Evolutionary conservation across 1,284 basidiomycete genomes (phyloP), one percentile per base, ranked within the genome.

Genomic region (Ceratobasidium theobromae): DNA sequence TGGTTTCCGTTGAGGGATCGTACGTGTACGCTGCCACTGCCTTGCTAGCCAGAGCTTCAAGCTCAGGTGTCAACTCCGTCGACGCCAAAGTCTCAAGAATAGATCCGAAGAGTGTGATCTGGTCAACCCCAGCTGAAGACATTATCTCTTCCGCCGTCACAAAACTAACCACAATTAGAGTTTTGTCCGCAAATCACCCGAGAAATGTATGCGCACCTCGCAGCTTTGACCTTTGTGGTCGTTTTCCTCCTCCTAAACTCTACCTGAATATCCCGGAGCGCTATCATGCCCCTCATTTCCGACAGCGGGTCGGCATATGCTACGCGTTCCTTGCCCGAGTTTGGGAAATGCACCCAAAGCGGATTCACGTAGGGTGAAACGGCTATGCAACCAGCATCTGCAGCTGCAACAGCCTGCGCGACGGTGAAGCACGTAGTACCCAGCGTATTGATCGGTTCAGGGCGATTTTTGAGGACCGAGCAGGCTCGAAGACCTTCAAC

Each of bases 291-390:
- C 5, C 35, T 68, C 65, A 73, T 64, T 25, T 71, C 72, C 33
- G 60, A 60, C 5, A 72, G 46, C 8, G 72, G 71, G n/a, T 71
- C 66, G 43, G 53, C 60, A 18, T 68, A 68, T 14, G 38, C 49
- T 21, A 65, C 62, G 49, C 72, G 72, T 32, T 67, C 53, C 5
- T 67, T 58, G 1, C n/a, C n/a, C n/a, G n/a, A n/a, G n/a, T 55
- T 54, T 38, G 65, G 65, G 45, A 76, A 73, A 65, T 76, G 74
- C 16, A 73, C 72, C n/a, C 72, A 67, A 48, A 76, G 70, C 46
- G 73, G 72, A 67, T 75, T 75, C 35, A 71, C 72, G 66, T 76
- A 76, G 1, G 74, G 73, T 9, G 73, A 71, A 18, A 73, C 71
- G 69, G 72, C 73, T 11, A 69, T 66, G 64, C 73, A 74, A 4